Base-by-base conservation (phyloP, 106 monocot genomes). In the Posidonia australis region DNA sequence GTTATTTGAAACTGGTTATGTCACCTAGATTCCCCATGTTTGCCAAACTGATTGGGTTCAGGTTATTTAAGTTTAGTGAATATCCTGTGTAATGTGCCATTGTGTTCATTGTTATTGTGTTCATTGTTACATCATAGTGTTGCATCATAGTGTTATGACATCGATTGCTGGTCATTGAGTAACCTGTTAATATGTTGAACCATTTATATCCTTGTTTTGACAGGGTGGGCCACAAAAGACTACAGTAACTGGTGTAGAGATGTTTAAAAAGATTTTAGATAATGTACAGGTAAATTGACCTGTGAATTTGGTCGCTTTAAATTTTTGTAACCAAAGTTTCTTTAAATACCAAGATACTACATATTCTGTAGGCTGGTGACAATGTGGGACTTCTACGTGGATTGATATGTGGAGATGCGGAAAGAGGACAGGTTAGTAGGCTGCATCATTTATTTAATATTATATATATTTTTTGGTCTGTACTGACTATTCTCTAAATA, bases 311-410 rank as follows among this genome's bases (percentile, higher is more conserved):
- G 23, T 27, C 7, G 1, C 2, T 58, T 49, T 49, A 49, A n/a
- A 4, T 13, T 10, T 49, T 3, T 49, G 13, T n/a, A 49, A n/a
- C 12, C 9, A 49, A 11, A 16, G 12, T 11, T 9, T 49, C 24
- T 26, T 10, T 13, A 17, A 55, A 26, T 46, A 70, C 13, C 60
- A 19, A 52, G 9, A 31, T 30, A 25, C 19, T 49, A 12, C 24
- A 21, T 54, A n/a, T 54, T 55, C 31, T 52, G 13, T 64, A 96
- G 88, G 88, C 89, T 76, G 90, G 89, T 56, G 94, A 96, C 69
- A 90, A 90, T 70, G 94, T 90, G 5, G 96, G 96, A 20, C 86
- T 96, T 70, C 87, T 96, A 49, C 96, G 96, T 81, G 96, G 96
- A 49, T 64, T 96, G 21, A 96, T 90, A 76, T 84, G 96, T 67